Conservation (phyloP, 1,284 basidiomycete genomes). For the Papiliotrema nemorosa region DNA sequence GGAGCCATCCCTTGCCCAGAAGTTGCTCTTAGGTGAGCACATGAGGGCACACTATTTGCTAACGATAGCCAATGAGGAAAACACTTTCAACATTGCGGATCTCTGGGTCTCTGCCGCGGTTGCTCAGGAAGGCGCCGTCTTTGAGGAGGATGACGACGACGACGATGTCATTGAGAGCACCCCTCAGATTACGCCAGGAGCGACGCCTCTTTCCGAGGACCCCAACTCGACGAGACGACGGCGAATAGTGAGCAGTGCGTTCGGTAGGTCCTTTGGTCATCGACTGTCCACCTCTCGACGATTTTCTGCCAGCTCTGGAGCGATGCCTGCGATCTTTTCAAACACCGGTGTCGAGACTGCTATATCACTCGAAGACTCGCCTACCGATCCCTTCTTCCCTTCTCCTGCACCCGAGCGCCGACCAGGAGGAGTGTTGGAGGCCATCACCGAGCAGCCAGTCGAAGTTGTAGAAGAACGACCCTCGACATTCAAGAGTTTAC, state of each 20-base stretch:
- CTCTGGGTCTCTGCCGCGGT: constrained; percentile 51
- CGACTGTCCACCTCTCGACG: constrained; percentile 33
- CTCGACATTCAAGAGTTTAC: constrained; percentile 38
- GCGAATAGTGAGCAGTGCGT: constrained; percentile 8
- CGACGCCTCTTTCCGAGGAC: constrained; percentile 13
- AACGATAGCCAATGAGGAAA: constrained; percentile 47
- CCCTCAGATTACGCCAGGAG: constrained; percentile 20
- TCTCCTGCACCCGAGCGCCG: constrained; percentile 14
- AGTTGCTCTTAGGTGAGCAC: constrained; percentile 63
- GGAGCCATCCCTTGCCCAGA: constrained; percentile 71
- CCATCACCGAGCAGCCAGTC: constrained; percentile 37
- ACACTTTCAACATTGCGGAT: constrained; percentile 51
- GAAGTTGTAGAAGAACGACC: constrained; percentile 18
- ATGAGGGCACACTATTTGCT: background rate
- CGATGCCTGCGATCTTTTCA: constrained; percentile 46
- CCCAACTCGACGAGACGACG: background rate
- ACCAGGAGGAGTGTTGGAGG: constrained; percentile 21
- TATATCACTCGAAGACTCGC: constrained; percentile 34
- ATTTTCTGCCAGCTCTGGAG: constrained; percentile 41
- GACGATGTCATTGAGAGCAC: constrained; percentile 14
- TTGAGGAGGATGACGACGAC: constrained; percentile 48
- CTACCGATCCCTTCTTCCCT: constrained; percentile 38
- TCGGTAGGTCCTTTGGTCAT: constrained; percentile 17
- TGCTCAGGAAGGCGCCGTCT: constrained; percentile 50
- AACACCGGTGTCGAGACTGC: constrained; percentile 45